Conservation (phyloP, 441 rosid genomes). For the Biscutella laevigata region DNA sequence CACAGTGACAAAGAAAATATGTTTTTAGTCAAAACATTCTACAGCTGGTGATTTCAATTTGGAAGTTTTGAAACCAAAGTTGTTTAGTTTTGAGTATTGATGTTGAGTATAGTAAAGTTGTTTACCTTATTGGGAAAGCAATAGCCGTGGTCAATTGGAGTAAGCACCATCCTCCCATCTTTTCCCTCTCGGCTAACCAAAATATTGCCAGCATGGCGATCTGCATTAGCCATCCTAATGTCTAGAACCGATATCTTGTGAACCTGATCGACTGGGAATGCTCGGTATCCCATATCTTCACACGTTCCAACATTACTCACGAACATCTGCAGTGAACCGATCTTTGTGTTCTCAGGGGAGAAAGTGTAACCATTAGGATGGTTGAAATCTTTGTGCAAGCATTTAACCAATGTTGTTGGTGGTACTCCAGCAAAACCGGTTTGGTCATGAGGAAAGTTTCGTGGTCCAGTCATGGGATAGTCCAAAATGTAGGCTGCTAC, state of each 20-base stretch:
- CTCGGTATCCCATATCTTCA: constrained; percentile 61
- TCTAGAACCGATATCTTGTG: constrained; percentile 72
- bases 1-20: neutral
- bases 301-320: constrained; percentile 55
- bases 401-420: constrained; percentile 59
- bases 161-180: constrained; percentile 39
- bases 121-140: constrained; percentile 63
- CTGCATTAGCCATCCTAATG: constrained; percentile 73
- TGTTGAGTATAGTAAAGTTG: neutral
- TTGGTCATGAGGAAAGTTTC: constrained; percentile 28
- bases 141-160: constrained; percentile 78
- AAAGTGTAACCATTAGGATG: constrained; percentile 44
- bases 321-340: constrained; percentile 78
- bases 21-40: neutral
- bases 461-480: constrained; percentile 41
- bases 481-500: constrained; percentile 70
- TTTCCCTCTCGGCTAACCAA: constrained; percentile 41
- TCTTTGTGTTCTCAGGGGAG: constrained; percentile 36
- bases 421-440: constrained; percentile 65
- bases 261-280: constrained; percentile 57
- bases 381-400: constrained; percentile 59
- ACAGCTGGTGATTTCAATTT: neutral
- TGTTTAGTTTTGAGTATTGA: too few species aligned
- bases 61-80: neutral
- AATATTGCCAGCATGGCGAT: constrained; percentile 71